Percentiles rank a stretch among this genome's conserved stretches.
Evolutionary conservation across 2,329 filamentous ascomycete species (phyloP).

Genomic region (Chaetomiaceae sp.): DNA sequence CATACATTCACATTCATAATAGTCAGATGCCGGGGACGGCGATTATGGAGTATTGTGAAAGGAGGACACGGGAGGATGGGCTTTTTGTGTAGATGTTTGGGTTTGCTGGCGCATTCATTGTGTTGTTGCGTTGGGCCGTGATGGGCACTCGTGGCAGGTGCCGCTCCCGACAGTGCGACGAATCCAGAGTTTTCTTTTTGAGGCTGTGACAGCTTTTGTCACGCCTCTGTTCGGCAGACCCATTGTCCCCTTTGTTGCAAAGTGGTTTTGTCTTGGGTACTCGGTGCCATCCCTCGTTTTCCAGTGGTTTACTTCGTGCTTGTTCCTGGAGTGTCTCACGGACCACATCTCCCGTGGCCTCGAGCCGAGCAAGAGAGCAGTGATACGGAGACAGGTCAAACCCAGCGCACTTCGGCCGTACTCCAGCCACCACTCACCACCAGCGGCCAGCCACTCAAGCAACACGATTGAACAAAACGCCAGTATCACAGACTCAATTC

Average conservation of each 20-base stretch:
- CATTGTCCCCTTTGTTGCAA: not conserved
- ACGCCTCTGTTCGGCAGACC: not conserved
- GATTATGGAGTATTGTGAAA: slow-evolving; percentile 7
- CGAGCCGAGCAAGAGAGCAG: too few relatives aligned
- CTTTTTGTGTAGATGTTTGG: not conserved
- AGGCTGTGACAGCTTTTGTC: not conserved
- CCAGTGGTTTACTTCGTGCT: too few relatives aligned
- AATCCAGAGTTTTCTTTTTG: not conserved
- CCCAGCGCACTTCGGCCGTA: too few relatives aligned
- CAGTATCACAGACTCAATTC: too few relatives aligned
- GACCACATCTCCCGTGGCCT: not conserved
- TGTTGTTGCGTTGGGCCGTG: not conserved
- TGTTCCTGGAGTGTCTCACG: not conserved
- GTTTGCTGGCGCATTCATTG: not conserved
- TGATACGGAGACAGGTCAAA: too few relatives aligned
- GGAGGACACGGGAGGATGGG: not conserved
- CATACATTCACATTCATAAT: slow-evolving; percentile 13
- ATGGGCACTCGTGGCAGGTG: too few relatives aligned
- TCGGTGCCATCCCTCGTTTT: too few relatives aligned
- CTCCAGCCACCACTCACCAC: too few relatives aligned
- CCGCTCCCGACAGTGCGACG: not conserved
- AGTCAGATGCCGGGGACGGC: slow-evolving; percentile 8
- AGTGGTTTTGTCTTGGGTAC: not conserved
- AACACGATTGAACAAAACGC: too few relatives aligned
- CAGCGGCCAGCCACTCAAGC: too few relatives aligned